Evolutionary conservation across 2,329 filamentous ascomycete species (phyloP), one percentile per base, ranked within the genome.

Genomic region (Metarhizium album): DNA sequence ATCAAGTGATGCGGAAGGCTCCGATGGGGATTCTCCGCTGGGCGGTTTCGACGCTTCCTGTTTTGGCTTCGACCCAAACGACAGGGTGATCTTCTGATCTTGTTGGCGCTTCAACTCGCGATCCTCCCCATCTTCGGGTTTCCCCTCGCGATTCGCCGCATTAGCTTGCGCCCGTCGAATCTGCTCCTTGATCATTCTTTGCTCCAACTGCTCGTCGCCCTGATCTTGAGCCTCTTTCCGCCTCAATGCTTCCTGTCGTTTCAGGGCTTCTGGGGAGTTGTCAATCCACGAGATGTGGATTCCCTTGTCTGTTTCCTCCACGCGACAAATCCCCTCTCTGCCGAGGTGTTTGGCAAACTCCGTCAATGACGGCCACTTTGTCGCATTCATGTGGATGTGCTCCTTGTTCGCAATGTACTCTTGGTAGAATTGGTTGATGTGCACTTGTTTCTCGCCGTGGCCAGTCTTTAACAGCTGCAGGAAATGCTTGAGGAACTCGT

Each of bases 341-440:
- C 91, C 90, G 1, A 98, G 71, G 61, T 87, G 73, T 63, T 95
- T 95, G 14, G 87, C 88, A 63, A 95, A 95, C 60, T 97, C 90
- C 2, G 90, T 91, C 59, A 98, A 70, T 49, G 81, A 87, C 3
- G 84, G 80, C 90, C 90, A 97, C 61, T 85, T 84, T 0, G 93
- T 97, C 7, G 89, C 76, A 67, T 96, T 96, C 86, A 97, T 90
- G 64, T 97, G 93, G 8, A 93, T 74, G 64, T 97, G 91, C 61
- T 89, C 78, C 66, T 52, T 59, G 58, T 91, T 85, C 16, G 82
- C 77, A 58, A 97, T 96, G 61, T 95, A 93, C 35, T 90, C 84
- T 65, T 97, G 89, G 69, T 98, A 98, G 66, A 97, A 97, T 54
- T 87, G 83, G 62, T 98, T 98, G 48, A 90, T 80, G 33, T 90